Percentiles rank a stretch among this genome's conserved stretches.
phyloP scores from a whole-genome alignment of 345 rosid species.

The Psidium guajava region DNA sequence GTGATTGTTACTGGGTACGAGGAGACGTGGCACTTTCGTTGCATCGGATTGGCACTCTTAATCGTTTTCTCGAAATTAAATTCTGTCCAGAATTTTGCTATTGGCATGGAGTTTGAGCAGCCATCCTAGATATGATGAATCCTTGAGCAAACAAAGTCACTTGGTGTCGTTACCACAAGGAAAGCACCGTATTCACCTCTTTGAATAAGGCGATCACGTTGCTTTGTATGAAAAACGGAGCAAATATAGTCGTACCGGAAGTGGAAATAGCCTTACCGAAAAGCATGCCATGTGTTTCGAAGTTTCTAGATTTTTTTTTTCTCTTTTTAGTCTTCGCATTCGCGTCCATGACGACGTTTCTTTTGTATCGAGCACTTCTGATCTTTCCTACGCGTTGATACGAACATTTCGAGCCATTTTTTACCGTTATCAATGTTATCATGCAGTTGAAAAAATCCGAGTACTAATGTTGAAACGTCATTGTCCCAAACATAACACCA shows the following conservation, averaged over 20 bases:
- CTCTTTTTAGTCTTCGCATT: background rate
- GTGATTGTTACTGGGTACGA: background rate
- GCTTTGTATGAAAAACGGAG: background rate
- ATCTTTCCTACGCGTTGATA: background rate
- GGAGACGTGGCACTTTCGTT: background rate
- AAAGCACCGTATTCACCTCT: background rate
- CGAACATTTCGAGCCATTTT: background rate
- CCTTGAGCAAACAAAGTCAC: background rate
- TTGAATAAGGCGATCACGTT: background rate
- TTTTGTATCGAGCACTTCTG: background rate
- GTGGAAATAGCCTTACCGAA: background rate
- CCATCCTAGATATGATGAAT: background rate
- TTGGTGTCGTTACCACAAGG: background rate
- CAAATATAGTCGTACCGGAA: too few species aligned
- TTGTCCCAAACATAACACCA: background rate
- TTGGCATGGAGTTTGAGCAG: background rate
- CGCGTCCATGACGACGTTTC: background rate
- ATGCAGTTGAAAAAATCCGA: background rate
- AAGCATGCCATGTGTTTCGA: background rate
- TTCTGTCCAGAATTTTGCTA: background rate
- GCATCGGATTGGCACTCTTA: background rate
- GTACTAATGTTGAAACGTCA: background rate
- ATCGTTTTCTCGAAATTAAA: background rate
- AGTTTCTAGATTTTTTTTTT: background rate
- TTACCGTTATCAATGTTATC: background rate